Evolutionary conservation across 768 basidiomycete genomes (phyloP).

Genomic region (Boletus rubropictus): DNA sequence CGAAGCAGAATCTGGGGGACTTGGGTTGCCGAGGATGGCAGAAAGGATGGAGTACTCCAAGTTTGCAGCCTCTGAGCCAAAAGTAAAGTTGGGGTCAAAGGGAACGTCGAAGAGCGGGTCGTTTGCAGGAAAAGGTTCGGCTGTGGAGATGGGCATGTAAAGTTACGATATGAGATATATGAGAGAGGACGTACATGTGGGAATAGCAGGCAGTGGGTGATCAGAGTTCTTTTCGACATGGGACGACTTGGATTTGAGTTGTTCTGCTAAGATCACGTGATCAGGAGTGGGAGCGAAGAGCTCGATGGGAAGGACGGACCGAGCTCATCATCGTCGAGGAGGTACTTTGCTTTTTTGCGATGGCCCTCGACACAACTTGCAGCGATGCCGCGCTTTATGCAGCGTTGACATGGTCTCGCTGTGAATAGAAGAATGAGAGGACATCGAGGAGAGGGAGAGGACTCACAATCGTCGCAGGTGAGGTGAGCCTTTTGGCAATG

Average conservation of each 20-base stretch:
- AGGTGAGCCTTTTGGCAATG: constrained; percentile 97
- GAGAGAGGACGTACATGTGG: constrained; percentile 28
- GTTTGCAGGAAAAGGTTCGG: constrained; percentile 45
- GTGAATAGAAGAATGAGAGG: constrained; percentile 14
- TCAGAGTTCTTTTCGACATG: constrained; percentile 28
- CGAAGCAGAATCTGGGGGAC: constrained; percentile 36
- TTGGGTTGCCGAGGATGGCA: constrained; percentile 79
- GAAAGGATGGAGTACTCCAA: constrained; percentile 94
- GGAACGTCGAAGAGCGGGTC: constrained; percentile 58
- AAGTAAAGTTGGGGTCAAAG: constrained; percentile 58
- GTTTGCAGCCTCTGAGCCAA: constrained; percentile 88
- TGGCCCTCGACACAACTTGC: constrained; percentile 89
- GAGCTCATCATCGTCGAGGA: constrained; percentile 89
- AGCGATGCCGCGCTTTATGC: constrained; percentile 88
- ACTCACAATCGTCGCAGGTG: constrained; percentile 96
- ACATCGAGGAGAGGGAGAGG: background rate
- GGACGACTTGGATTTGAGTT: constrained; percentile 32
- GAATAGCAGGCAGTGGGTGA: constrained; percentile 22
- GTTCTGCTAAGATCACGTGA: constrained; percentile 34
- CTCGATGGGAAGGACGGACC: constrained; percentile 40
- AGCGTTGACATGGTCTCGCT: constrained; percentile 96
- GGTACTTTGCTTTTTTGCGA: constrained; percentile 97
- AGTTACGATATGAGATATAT: background rate
- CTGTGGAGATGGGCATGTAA: constrained; percentile 24
- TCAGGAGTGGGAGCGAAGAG: constrained; percentile 9